A percentile compares a stretch with the other conserved stretches of the same genome.
Conservation (phyloP, 73 alveolate genomes). For the Paramecium pentaurelia region DNA sequence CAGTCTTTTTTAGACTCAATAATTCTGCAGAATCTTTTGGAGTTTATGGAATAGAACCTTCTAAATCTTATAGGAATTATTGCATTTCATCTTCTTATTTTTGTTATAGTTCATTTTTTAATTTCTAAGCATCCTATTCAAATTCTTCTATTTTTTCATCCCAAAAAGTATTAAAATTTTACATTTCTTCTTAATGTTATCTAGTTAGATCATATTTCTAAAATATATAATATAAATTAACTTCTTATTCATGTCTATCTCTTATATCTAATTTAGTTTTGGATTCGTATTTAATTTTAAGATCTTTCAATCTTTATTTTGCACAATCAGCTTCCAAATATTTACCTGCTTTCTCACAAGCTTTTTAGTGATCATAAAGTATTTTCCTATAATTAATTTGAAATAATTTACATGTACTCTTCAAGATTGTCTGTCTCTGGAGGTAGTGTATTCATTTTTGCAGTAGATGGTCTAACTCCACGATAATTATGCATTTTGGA, state of each 20-base stretch:
- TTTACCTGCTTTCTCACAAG: conserved; percentile 57
- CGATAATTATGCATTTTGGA: neutral
- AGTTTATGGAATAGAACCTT: conserved; percentile 7
- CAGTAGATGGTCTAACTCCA: conserved; percentile 45
- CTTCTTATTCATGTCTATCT: conserved; percentile 53
- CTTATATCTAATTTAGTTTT: conserved; percentile 40
- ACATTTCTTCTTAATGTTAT: conserved; percentile 43
- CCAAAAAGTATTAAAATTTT: conserved; percentile 54
- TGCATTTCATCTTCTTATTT: conserved; percentile 51
- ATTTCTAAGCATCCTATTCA: conserved; percentile 39
- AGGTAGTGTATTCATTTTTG: conserved; percentile 21
- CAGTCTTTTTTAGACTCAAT: conserved; percentile 51
- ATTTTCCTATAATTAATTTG: conserved; percentile 26
- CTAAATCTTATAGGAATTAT: conserved; percentile 47
- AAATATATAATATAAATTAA: neutral
- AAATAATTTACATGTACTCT: neutral
- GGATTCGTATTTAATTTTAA: conserved; percentile 41
- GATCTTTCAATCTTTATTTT: conserved; percentile 40
- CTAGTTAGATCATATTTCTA: conserved; percentile 49
- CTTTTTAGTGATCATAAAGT: conserved; percentile 51
- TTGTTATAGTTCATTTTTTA: conserved; percentile 8
- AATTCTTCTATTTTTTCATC: conserved; percentile 52
- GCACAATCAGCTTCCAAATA: conserved; percentile 62
- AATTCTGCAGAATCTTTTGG: conserved; percentile 63
- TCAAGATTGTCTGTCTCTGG: conserved; percentile 4